Conservation (phyloP, 768 basidiomycete species). For the Amanita pseudoporphyria region DNA sequence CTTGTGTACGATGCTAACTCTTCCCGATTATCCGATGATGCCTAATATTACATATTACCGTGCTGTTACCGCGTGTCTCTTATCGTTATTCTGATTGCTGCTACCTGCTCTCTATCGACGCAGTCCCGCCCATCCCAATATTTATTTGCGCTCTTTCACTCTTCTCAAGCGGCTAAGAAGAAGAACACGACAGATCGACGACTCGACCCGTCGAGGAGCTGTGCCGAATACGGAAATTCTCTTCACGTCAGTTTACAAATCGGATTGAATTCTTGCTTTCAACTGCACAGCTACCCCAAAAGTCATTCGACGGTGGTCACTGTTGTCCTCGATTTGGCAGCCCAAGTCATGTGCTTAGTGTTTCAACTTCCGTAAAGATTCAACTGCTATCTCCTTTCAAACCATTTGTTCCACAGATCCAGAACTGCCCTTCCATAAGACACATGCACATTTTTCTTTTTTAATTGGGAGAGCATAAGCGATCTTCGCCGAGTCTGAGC, state of each 20-base stretch:
- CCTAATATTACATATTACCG: background rate
- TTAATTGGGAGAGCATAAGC: too few relatives aligned
- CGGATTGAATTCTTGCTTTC: background rate
- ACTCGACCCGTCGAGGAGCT: background rate
- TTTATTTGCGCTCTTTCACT: background rate
- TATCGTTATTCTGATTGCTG: background rate
- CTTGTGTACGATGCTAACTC: background rate
- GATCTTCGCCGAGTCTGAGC: too few relatives aligned
- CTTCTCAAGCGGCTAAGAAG: background rate
- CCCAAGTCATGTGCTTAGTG: background rate
- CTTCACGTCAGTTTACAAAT: background rate
- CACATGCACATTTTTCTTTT: too few relatives aligned
- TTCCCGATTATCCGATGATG: background rate
- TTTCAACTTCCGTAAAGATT: too few relatives aligned
- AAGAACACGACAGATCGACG: background rate
- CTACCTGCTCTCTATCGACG: background rate
- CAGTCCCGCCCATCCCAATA: background rate
- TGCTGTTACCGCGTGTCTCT: slow-evolving; percentile 4
- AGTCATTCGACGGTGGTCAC: background rate
- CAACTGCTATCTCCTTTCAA: too few relatives aligned
- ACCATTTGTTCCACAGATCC: too few relatives aligned
- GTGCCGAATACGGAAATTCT: background rate
- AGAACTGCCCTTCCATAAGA: too few relatives aligned
- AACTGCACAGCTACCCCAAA: background rate
- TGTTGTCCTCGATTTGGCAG: background rate